phyloP scores from a whole-genome alignment of 345 rosid species.

The Citrus cavaleriei region DNA sequence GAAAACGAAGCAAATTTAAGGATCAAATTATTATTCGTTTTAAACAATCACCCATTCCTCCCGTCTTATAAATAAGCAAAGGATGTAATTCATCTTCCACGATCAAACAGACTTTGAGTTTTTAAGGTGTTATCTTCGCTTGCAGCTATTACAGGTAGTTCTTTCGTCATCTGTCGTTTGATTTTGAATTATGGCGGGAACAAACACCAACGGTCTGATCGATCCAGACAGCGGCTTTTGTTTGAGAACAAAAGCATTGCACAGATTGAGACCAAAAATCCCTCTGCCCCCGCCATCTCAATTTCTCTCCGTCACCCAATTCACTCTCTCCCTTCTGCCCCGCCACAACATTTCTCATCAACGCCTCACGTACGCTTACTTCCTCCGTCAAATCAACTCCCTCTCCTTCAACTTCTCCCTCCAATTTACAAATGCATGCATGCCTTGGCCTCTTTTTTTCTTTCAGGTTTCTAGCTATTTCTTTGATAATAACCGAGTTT shows the following conservation, averaged over 20 bases:
- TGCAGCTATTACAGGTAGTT: no score
- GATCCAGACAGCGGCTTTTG: conserved; percentile 54
- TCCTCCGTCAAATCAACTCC: conserved; percentile 45
- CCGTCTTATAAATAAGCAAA: no score
- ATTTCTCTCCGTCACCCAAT: conserved; percentile 54
- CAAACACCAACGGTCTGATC: not conserved
- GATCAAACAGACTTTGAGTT: no score
- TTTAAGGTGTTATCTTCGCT: no score
- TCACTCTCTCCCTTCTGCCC: conserved; percentile 29
- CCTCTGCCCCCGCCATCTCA: conserved; percentile 44
- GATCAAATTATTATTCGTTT: no score
- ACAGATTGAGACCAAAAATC: conserved; percentile 43
- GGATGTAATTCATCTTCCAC: no score
- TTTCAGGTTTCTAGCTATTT: no score
- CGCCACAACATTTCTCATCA: conserved; percentile 31
- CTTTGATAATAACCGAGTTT: no score
- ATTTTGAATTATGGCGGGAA: not conserved
- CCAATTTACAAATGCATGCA: not conserved
- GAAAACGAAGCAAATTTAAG: no score
- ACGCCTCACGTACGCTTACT: conserved; percentile 50
- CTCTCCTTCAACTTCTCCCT: conserved; percentile 34
- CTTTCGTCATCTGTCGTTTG: not conserved
- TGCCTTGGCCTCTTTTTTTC: no score
- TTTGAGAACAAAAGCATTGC: conserved; percentile 41
- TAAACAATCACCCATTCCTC: no score